Conservation (phyloP, 768 basidiomycete species). For the Calocybe gangraenosa region DNA sequence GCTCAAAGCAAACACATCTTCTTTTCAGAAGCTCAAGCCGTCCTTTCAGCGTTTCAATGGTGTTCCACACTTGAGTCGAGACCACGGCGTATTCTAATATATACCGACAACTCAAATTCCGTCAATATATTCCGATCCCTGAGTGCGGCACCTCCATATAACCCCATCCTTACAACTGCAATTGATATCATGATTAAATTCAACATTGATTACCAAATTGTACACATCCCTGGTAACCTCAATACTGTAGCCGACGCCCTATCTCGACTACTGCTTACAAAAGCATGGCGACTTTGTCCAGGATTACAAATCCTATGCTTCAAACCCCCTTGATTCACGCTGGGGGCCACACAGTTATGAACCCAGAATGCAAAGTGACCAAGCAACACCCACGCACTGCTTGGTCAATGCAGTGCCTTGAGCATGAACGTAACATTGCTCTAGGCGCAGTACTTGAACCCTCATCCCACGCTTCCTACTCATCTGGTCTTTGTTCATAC, state of each 20-base stretch:
- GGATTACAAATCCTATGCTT: slow-evolving; percentile 4
- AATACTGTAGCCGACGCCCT: slow-evolving; percentile 20
- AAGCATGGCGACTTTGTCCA: background rate
- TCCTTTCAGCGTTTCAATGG: slow-evolving; percentile 14
- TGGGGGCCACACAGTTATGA: slow-evolving; percentile 20
- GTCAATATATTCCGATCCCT: slow-evolving; percentile 19
- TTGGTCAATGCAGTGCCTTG: slow-evolving; percentile 30
- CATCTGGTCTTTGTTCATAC: slow-evolving; percentile 25
- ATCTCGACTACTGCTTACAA: slow-evolving; percentile 7
- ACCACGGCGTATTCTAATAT: slow-evolving; percentile 14
- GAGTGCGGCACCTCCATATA: slow-evolving; percentile 6
- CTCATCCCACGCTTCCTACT: background rate
- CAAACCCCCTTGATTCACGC: slow-evolving; percentile 21
- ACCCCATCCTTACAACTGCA: slow-evolving; percentile 15
- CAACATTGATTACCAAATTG: slow-evolving; percentile 13
- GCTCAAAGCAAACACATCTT: slow-evolving; percentile 15
- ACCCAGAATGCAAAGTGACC: slow-evolving; percentile 11
- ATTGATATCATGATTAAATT: slow-evolving; percentile 12
- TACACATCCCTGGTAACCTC: slow-evolving; percentile 12
- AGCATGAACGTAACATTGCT: slow-evolving; percentile 20
- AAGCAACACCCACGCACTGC: slow-evolving; percentile 24
- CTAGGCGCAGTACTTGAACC: slow-evolving; percentile 14
- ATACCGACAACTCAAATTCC: slow-evolving; percentile 21
- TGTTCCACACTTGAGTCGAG: background rate
- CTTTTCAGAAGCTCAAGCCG: slow-evolving; percentile 22